These are phyloP conservation scores for Apiotrichum montevideense DNA, from an alignment of 1,284 basidiomycete species.

Conservation along the genomic window DNA sequence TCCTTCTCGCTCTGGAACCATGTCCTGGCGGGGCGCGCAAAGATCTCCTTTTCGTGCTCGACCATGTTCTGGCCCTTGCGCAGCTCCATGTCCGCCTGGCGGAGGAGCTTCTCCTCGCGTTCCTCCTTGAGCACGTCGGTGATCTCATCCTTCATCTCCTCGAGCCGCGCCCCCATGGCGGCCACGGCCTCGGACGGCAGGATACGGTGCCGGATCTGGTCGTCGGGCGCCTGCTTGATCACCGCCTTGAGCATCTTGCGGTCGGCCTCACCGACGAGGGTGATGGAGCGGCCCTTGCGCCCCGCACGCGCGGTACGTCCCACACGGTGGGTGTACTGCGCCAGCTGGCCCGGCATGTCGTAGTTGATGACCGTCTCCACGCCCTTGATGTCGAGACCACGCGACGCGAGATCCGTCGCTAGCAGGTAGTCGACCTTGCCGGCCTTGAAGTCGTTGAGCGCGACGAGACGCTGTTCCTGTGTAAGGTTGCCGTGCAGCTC, in stretches of 20 bases:
- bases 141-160: constrained; percentile 70
- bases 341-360: constrained; percentile 90
- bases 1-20: constrained; percentile 95
- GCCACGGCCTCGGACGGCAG: constrained; percentile 72
- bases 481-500: constrained; percentile 93
- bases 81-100: constrained; percentile 91
- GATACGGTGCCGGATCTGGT: constrained; percentile 83
- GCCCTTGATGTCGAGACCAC: constrained; percentile 94
- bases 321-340: constrained; percentile 93
- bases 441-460: constrained; percentile 80
- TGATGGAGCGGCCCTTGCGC: constrained; percentile 83
- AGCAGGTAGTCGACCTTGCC: constrained; percentile 81
- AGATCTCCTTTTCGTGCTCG: constrained; percentile 91
- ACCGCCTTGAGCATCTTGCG: constrained; percentile 94
- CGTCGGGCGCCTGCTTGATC: constrained; percentile 79
- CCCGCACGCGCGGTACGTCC: constrained; percentile 95
- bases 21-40: constrained; percentile 83
- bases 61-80: constrained; percentile 94
- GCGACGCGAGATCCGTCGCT: constrained; percentile 91
- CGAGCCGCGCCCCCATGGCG: constrained; percentile 66
- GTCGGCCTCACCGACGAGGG: constrained; percentile 91
- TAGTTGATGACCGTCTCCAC: constrained; percentile 98
- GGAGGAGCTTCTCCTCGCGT: constrained; percentile 86
- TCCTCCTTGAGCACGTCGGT: constrained; percentile 81
- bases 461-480: constrained; percentile 86